Base-by-base conservation (phyloP, 116 monocot genomes). In the Zostera marina region DNA sequence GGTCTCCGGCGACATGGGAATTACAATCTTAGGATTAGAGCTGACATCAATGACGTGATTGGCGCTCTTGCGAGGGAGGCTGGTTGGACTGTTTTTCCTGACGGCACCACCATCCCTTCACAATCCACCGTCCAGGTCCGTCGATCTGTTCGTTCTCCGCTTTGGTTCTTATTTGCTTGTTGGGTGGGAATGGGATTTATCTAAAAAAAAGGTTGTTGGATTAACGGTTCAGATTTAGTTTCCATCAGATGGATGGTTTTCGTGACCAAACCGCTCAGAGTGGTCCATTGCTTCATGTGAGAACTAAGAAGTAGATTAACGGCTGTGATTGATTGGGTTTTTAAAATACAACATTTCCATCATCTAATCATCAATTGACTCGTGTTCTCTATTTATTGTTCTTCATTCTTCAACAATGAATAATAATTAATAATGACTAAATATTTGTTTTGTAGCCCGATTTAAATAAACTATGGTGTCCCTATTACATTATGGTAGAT, bases 1-100 rank as follows among this genome's bases (percentile, higher is more conserved):
- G 87, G 87, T 2, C 74, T 93, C n/a, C 71, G 92, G 22, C 80
- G 81, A 11, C 87, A 93, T 66, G 92, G 92, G 19, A 93, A 87
- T 70, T 93, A 93, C 52, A 87, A 83, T 45, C 81, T 93, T 4
- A 59, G 92, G 2, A 84, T 81, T 0, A 47, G 92, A 15, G 87
- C 92, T 11, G 92, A 93, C 58, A 93, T 93, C 64, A 93, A 93
- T 54, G 92, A 93, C 51, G 92, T 93, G 13, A 93, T 93, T 73
- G 81, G 74, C 46, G 83, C 92, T 10, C 86, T 93, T 3, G 92
- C 87, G 17, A 60, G 87, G 39, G 92, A 93, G 51, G 92, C 87
- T 24, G 92, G 92, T 7, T 93, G 92, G 92, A 62, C 74, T 44
- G 92, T 93, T 11, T 72, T 84, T 62, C 87, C 92, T 49, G 92